A percentile compares a stretch with the other conserved stretches of the same genome.
Conservation (phyloP, 371 early-diverging fungal species). For the Mucor velutinosus region DNA sequence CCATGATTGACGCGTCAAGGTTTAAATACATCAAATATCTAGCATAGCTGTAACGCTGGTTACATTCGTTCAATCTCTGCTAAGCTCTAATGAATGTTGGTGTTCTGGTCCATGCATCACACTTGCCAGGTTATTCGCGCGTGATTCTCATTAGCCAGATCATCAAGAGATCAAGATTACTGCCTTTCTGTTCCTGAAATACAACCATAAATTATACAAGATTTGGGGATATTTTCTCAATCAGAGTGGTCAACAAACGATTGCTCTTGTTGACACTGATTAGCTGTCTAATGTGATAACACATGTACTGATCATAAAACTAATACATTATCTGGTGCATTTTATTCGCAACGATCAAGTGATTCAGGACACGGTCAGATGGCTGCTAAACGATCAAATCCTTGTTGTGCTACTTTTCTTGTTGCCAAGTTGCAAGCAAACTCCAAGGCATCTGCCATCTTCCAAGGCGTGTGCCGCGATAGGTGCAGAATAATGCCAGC, state of each 20-base stretch:
- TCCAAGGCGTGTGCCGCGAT: background rate
- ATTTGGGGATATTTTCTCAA: too few relatives aligned
- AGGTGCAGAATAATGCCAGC: constrained; percentile 59
- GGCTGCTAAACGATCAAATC: constrained; percentile 38
- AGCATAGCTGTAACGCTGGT: too few relatives aligned
- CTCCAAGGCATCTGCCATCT: constrained; percentile 23
- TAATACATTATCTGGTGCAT: background rate
- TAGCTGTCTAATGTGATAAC: background rate
- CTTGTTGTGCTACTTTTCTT: constrained; percentile 62
- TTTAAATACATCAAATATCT: too few relatives aligned
- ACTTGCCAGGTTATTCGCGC: too few relatives aligned
- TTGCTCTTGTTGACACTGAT: background rate
- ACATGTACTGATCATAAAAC: background rate
- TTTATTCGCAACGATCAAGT: background rate
- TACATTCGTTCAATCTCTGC: too few relatives aligned
- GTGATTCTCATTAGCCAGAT: too few relatives aligned
- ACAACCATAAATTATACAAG: background rate
- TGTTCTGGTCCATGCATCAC: too few relatives aligned
- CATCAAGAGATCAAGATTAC: background rate
- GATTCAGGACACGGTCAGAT: background rate
- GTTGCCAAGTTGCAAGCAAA: constrained; percentile 62
- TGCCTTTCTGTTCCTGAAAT: too few relatives aligned
- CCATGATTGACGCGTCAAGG: too few relatives aligned
- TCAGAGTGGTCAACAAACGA: background rate
- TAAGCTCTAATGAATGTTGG: too few relatives aligned